Evolutionary conservation across 2,329 filamentous ascomycete genomes (phyloP), one percentile per base, ranked within the genome.

Genomic region (Ophiostoma montium): DNA sequence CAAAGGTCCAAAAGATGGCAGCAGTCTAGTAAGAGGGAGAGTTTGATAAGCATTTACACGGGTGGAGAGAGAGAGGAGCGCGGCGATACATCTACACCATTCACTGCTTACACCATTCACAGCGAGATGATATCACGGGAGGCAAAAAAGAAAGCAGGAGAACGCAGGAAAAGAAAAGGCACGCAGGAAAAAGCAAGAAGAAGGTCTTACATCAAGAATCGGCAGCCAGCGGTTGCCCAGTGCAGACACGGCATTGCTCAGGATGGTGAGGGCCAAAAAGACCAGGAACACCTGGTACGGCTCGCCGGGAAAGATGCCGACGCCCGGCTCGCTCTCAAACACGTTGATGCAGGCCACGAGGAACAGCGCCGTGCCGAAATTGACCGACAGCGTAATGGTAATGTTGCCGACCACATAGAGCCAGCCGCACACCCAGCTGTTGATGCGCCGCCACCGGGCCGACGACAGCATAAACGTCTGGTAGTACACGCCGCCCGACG

Each of bases 351-450:
- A 44, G n/a, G 42, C 42, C 11, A 44, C 42, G 10, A 44, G 42
- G 42, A 44, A 44, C n/a, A 44, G 42, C 10, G 42, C 42, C 8
- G 42, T 44, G 16, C 42, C 42, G 21, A 44, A 44, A 30, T 44
- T 44, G 42, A 44, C 42, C 4, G 42, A 23, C 30, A 44, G 30
- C 10, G 42, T 44, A 30, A 44, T 44, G 42, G 42, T 44, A 30
- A 44, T 44, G 42, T 44, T 44, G 42, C 42, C 42, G 42, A 44
- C 27, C 3, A 44, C 23, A n/a, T 44, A 44, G 4, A 44, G 42
- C 42, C 42, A 44, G 42, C 42, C 42, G 42, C 42, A 44, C n/a
- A 44, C 19, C 42, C 42, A 44, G 42, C 42, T 44, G 30, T 27
- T n/a, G 16, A 44, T 44, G 30, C 30, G 42, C 11, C 42, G 42